Base-by-base conservation (phyloP, 1,284 basidiomycete genomes). In the Fistulina hepatica region DNA sequence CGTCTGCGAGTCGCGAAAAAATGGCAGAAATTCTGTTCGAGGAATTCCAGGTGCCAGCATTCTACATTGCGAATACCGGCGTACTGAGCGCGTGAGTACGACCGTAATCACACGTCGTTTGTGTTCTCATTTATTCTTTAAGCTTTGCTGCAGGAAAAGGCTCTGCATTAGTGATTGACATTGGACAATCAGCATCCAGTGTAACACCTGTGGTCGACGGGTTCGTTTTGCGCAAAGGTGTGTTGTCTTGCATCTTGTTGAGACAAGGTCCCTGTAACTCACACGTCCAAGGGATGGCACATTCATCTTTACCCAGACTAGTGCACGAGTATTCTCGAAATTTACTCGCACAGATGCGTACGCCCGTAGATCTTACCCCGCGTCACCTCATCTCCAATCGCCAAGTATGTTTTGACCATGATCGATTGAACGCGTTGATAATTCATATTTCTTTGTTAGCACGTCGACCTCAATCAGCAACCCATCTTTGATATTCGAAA, bases 21-120 rank as follows among this genome's bases (percentile, higher is more conserved):
- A 84, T 97, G 78, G 85, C 90, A 10, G 90, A 98, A 61, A 81
- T 98, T 41, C 90, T 94, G 64, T 98, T 98, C 54, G 95, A 99
- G 60, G 83, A 93, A 44, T 92, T 97, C 51, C 68, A 88, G 36
- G 85, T 83, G 6, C 95, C 95, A 2, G 95, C 94, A 1, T 92
- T 95, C 62, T 99, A 98, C 57, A 85, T 97, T 36, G 92, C 94
- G 22, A 97, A 97, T 55, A 83, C 86, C 17, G 84, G 88, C n/a
- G 94, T 98, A 11, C 64, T 98, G 37, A 94, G 89, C 57, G 85
- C 92, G 82, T 93, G 60, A 52, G 84, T 68, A 5, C 33, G 26
- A 6, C 7, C 9, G 19, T n/a, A 15, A 21, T 30, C 33, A 23
- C 17, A 12, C 17, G 13, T 32, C 13, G 31, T 32, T 40, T 4